phyloP scores from a whole-genome alignment of 495 filamentous ascomycete genomes.

The Aspergillus haitiensis region DNA sequence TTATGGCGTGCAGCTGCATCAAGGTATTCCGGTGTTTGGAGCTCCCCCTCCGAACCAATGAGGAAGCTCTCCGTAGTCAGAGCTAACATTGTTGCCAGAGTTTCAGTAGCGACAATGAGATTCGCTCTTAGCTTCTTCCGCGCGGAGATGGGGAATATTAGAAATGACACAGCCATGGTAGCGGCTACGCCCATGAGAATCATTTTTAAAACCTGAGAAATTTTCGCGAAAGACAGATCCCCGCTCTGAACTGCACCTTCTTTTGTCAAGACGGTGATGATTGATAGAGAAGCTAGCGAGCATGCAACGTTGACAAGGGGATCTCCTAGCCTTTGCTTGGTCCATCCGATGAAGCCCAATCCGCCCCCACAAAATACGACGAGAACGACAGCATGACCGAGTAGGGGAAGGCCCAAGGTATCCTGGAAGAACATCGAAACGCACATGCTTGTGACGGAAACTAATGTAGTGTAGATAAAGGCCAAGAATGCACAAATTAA shows the following conservation, averaged over 20 bases:
- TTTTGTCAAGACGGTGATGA: conserved; percentile 90
- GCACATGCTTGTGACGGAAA: conserved; percentile 85
- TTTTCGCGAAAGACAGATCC: conserved; percentile 77
- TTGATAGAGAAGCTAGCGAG: conserved; percentile 84
- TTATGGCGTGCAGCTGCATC: conserved; percentile 66
- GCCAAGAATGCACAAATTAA: conserved; percentile 78
- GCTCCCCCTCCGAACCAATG: conserved; percentile 77
- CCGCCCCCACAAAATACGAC: conserved; percentile 87
- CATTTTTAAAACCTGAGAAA: conserved; percentile 87
- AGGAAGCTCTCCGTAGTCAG: conserved; percentile 85
- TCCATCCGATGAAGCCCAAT: conserved; percentile 88
- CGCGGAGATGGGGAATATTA: conserved; percentile 80
- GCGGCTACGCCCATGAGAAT: conserved; percentile 78
- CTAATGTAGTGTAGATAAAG: conserved; percentile 76
- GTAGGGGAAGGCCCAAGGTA: conserved; percentile 57
- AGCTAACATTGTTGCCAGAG: conserved; percentile 76
- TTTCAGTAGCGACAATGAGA: conserved; percentile 71
- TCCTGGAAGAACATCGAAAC: conserved; percentile 74
- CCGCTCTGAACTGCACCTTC: conserved; percentile 83
- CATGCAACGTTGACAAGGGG: conserved; percentile 90
- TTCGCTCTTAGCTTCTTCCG: conserved; percentile 71
- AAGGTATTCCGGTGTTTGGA: conserved; percentile 62
- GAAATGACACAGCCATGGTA: conserved; percentile 73
- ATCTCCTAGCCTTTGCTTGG: conserved; percentile 81
- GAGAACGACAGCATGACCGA: conserved; percentile 81